Percentiles rank a stretch among this genome's conserved stretches.
phyloP scores from a whole-genome alignment of 441 rosid genomes.

The Croton setiger region DNA sequence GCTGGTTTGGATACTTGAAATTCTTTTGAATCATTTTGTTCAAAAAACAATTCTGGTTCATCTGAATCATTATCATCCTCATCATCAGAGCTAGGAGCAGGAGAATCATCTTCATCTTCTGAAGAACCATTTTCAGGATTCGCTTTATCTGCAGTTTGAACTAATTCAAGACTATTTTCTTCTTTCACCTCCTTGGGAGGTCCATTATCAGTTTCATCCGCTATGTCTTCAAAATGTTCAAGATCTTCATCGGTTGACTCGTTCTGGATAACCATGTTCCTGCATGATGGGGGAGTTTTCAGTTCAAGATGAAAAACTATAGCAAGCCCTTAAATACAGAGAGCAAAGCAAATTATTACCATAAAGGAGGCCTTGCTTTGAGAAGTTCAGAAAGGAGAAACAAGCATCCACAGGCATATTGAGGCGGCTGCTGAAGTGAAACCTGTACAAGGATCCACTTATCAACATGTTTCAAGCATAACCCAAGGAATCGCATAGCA shows the following conservation, averaged over 20 bases:
- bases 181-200: conserved; percentile 28
- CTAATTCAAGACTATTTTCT: conserved; percentile 25
- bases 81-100: conserved; percentile 49
- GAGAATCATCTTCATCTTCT: conserved; percentile 47
- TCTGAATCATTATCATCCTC: conserved; percentile 53
- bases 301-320: background rate
- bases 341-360: conserved; percentile 38
- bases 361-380: conserved; percentile 81
- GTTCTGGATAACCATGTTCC: conserved; percentile 59
- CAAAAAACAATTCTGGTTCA: conserved; percentile 43
- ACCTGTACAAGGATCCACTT: conserved; percentile 45
- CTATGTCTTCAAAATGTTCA: conserved; percentile 47
- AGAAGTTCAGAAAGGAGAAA: conserved; percentile 94
- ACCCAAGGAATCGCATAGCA: background rate
- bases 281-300: conserved; percentile 25
- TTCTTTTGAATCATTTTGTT: conserved; percentile 35
- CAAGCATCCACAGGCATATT: conserved; percentile 90
- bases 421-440: conserved; percentile 94
- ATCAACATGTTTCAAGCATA: background rate
- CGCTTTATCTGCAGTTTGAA: conserved; percentile 26
- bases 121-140: conserved; percentile 46
- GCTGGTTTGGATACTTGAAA: conserved; percentile 26
- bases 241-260: conserved; percentile 16
- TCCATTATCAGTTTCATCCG: conserved; percentile 58
- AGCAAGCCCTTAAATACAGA: background rate